These are phyloP conservation scores for Suillus bovinus DNA, from an alignment of 768 basidiomycete species.

Conservation along the genomic window DNA sequence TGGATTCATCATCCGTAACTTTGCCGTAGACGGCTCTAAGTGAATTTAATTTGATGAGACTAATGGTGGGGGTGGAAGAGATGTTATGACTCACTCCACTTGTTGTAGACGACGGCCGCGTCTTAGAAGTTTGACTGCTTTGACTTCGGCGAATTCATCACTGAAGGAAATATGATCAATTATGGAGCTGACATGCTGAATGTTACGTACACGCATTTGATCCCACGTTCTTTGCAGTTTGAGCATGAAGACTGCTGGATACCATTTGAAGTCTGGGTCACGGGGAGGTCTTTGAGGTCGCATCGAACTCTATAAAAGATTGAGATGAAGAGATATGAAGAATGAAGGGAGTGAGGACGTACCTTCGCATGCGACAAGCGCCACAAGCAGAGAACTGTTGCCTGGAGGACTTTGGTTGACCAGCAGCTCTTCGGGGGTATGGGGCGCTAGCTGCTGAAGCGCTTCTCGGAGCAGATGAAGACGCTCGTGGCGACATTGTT, in stretches of 20 bases:
- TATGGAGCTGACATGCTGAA: background rate
- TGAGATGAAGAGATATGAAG: background rate
- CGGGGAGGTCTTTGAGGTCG: constrained; percentile 83
- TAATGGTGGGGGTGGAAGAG: background rate
- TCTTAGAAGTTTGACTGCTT: constrained; percentile 82
- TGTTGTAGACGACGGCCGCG: constrained; percentile 80
- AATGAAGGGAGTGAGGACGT: constrained; percentile 13
- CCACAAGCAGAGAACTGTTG: constrained; percentile 94
- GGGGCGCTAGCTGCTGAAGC: constrained; percentile 30
- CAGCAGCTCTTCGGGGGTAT: constrained; percentile 48
- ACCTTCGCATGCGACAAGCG: constrained; percentile 89
- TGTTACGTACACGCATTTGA: constrained; percentile 89
- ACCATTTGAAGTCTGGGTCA: constrained; percentile 46
- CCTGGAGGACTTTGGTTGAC: constrained; percentile 73
- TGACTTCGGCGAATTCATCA: constrained; percentile 90
- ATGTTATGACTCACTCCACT: constrained; percentile 65
- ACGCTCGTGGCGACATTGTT: constrained; percentile 65
- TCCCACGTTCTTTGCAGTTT: constrained; percentile 85
- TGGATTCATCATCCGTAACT: constrained; percentile 45
- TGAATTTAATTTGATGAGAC: constrained; percentile 9
- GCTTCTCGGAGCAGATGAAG: constrained; percentile 36
- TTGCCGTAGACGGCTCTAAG: constrained; percentile 79
- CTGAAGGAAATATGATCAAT: constrained; percentile 40
- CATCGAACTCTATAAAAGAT: constrained; percentile 71
- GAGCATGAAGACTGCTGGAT: constrained; percentile 61